Percentiles rank a stretch among this genome's conserved stretches.
phyloP scores from a whole-genome alignment of 208 protist species.

The Trypanosoma caninum region DNA sequence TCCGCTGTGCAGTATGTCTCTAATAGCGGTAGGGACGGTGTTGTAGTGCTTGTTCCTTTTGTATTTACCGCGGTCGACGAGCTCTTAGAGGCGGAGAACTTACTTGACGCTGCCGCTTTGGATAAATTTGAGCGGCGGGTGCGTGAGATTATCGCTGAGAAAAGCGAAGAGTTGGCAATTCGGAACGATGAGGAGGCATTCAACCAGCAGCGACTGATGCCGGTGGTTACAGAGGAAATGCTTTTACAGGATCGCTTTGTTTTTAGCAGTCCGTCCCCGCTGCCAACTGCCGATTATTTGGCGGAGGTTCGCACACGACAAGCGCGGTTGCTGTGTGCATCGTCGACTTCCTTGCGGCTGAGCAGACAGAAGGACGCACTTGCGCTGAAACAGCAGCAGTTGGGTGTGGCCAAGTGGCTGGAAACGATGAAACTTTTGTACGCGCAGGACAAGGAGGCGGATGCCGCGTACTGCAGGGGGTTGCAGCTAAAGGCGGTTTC shows the following conservation, averaged over 20 bases:
- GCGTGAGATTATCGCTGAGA: constrained; percentile 35
- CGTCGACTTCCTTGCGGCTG: constrained; percentile 32
- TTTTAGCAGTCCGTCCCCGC: constrained; percentile 49
- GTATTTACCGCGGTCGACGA: constrained; percentile 76
- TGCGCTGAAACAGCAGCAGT: constrained; percentile 37
- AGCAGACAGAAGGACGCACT: constrained; percentile 30
- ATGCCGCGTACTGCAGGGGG: constrained; percentile 20
- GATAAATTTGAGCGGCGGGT: constrained; percentile 62
- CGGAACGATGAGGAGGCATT: constrained; percentile 84
- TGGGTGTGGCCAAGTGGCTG: constrained; percentile 31
- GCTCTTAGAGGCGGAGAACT: constrained; percentile 71
- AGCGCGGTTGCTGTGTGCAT: constrained; percentile 34
- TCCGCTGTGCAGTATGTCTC: constrained; percentile 1
- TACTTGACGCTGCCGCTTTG: constrained; percentile 68
- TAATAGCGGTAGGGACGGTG: constrained; percentile 7
- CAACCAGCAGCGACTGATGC: constrained; percentile 73
- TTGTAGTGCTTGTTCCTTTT: constrained; percentile 64
- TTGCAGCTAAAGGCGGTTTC: constrained; percentile 15
- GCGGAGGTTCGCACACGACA: constrained; percentile 36
- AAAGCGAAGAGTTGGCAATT: constrained; percentile 61
- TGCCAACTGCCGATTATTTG: constrained; percentile 45
- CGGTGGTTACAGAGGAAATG: constrained; percentile 36
- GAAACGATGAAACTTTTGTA: constrained; percentile 9
- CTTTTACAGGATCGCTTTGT: constrained; percentile 27
- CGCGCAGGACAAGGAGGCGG: constrained; percentile 16